Conservation (phyloP, 257 asterid species). For the Nyctanthes arbortristis region DNA sequence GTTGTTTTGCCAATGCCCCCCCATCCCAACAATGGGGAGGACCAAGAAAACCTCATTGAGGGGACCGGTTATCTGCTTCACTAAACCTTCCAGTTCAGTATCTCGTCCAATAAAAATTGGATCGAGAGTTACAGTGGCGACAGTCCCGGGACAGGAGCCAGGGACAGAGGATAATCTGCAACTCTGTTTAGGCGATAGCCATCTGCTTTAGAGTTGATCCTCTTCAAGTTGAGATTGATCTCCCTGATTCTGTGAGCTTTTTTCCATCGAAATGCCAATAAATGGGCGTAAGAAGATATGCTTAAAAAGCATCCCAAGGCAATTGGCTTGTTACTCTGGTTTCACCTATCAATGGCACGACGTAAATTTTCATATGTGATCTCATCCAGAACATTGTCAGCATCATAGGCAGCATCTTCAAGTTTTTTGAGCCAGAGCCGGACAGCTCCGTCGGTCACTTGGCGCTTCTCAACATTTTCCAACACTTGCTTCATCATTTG, state of each 20-base stretch:
- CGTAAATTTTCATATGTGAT: slow-evolving; percentile 17
- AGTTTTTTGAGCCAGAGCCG: slow-evolving; percentile 20
- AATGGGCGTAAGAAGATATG: not conserved
- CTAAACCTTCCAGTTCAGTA: slow-evolving; percentile 6
- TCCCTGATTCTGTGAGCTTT: slow-evolving; percentile 16
- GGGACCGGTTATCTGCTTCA: not conserved
- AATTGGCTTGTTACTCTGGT: not conserved
- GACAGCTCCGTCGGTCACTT: slow-evolving; percentile 1
- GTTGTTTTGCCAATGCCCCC: slow-evolving; percentile 33
- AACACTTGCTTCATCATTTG: slow-evolving; percentile 12
- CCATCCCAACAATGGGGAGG: slow-evolving; percentile 29
- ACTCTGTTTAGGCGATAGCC: slow-evolving; percentile 15
- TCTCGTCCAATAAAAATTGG: slow-evolving; percentile 23
- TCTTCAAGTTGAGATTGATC: slow-evolving; percentile 13
- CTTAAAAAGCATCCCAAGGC: slow-evolving; percentile 4
- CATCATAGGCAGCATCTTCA: too few relatives aligned
- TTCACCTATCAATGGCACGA: not conserved
- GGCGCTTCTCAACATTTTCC: slow-evolving; percentile 21
- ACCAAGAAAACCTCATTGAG: too few relatives aligned
- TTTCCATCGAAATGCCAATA: not conserved
- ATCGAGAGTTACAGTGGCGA: not conserved
- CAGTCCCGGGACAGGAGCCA: not conserved
- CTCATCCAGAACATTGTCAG: slow-evolving; percentile 31
- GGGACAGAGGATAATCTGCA: not conserved
- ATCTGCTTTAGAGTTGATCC: slow-evolving; percentile 1